phyloP scores from a whole-genome alignment of 805 yeast species.

The Monosporozyma servazzii region DNA sequence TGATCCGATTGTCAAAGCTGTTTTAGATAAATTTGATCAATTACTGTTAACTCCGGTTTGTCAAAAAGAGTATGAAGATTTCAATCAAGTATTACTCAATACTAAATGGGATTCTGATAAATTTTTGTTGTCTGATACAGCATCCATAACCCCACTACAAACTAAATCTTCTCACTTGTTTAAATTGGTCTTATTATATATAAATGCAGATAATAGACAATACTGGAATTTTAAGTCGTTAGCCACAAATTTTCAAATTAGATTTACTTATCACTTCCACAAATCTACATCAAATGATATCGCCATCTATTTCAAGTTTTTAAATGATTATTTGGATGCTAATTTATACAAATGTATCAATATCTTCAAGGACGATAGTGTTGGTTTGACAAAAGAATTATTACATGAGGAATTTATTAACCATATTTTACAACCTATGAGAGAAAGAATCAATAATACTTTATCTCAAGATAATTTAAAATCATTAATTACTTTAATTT shows the following conservation, averaged over 20 bases:
- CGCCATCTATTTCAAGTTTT: conserved; percentile 44
- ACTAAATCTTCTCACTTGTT: conserved; percentile 15
- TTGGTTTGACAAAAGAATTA: conserved; percentile 21
- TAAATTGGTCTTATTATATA: conserved; percentile 12
- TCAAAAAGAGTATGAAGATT: conserved; percentile 5
- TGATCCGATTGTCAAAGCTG: background rate
- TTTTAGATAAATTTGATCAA: conserved; percentile 9
- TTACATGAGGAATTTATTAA: conserved; percentile 34
- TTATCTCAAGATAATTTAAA: conserved; percentile 33
- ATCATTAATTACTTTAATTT: conserved; percentile 29
- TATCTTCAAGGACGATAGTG: conserved; percentile 31
- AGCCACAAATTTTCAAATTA: conserved; percentile 36
- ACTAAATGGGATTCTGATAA: conserved; percentile 26
- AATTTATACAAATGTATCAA: conserved; percentile 35
- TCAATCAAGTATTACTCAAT: conserved; percentile 15
- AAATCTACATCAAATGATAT: conserved; percentile 35
- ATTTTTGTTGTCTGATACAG: conserved; percentile 11
- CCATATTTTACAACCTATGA: conserved; percentile 34
- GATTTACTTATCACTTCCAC: conserved; percentile 50
- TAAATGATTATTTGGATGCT: conserved; percentile 37
- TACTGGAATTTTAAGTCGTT: conserved; percentile 42
- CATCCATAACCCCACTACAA: conserved; percentile 11
- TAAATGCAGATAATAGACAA: conserved; percentile 3
- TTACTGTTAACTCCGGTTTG: conserved; percentile 9
- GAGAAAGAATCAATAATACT: conserved; percentile 33